phyloP scores from a whole-genome alignment of 495 filamentous ascomycete species.

The Penicillium pulvis region DNA sequence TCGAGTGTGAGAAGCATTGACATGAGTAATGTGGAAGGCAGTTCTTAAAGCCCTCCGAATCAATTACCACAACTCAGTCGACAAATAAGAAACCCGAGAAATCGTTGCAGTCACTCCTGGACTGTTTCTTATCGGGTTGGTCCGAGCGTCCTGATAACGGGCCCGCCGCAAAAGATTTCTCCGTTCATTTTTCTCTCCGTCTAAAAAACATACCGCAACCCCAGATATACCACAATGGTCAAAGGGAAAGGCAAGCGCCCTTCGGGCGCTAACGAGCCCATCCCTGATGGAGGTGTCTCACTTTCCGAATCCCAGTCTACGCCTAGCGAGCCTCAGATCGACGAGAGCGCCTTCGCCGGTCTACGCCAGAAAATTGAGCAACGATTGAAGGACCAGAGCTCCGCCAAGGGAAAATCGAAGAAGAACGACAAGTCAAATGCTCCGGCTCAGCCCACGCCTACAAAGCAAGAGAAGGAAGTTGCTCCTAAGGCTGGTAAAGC shows the following conservation, averaged over 20 bases:
- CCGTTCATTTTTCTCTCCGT: constrained; percentile 29
- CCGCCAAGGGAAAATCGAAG: constrained; percentile 48
- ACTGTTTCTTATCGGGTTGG: constrained; percentile 33
- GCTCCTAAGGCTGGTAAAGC: constrained; percentile 31
- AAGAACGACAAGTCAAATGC: constrained; percentile 34
- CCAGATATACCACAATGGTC: constrained; percentile 31
- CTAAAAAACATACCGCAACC: constrained; percentile 20
- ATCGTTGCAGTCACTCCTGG: constrained; percentile 18
- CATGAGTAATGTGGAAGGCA: not conserved
- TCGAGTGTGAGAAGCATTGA: not conserved
- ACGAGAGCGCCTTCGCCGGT: constrained; percentile 62
- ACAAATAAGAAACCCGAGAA: constrained; percentile 17
- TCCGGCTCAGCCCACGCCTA: constrained; percentile 18
- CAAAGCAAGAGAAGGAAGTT: constrained; percentile 33
- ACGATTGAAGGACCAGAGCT: constrained; percentile 49
- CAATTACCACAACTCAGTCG: constrained; percentile 4
- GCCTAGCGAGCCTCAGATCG: constrained; percentile 49
- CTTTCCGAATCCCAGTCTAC: constrained; percentile 27
- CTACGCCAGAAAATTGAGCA: constrained; percentile 67
- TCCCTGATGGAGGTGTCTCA: constrained; percentile 18
- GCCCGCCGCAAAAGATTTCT: constrained; percentile 39
- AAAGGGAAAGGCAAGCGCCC: constrained; percentile 47
- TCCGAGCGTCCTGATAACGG: constrained; percentile 33
- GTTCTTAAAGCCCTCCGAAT: not conserved
- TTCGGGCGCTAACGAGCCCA: constrained; percentile 33